Conservation (phyloP, 257 asterid species). For the Primulina tabacum region DNA sequence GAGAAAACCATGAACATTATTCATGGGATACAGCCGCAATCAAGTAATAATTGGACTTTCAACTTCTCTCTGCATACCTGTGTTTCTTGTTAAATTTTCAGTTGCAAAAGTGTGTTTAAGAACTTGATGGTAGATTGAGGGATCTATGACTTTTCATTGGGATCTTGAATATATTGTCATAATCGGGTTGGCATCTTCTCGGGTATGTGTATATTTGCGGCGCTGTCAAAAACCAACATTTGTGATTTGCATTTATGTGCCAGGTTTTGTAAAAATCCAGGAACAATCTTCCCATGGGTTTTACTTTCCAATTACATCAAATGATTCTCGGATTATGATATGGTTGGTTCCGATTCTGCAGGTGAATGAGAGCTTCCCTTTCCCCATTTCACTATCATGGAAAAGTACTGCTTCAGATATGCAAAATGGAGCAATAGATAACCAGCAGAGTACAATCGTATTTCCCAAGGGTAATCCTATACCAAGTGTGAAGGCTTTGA, state of each 20-base stretch:
- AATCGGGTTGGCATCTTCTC: not conserved
- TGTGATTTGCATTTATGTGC: not conserved
- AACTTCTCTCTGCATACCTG: not conserved
- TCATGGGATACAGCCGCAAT: not conserved
- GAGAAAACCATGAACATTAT: not conserved
- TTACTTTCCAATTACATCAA: not conserved
- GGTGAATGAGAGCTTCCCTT: conserved; percentile 81
- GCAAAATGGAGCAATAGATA: conserved; percentile 58
- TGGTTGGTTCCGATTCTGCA: conserved; percentile 21
- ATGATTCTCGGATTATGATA: not conserved
- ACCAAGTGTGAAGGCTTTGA: conserved; percentile 89
- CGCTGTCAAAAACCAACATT: too few relatives aligned
- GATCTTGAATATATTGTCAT: not conserved
- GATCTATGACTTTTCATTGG: not conserved
- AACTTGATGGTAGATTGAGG: not conserved
- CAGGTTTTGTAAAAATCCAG: not conserved
- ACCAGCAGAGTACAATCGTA: conserved; percentile 68
- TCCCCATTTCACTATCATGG: conserved; percentile 80
- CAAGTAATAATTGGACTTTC: not conserved
- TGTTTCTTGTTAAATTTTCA: not conserved
- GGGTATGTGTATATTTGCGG: not conserved
- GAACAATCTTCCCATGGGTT: not conserved
- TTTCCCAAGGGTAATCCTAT: conserved; percentile 87
- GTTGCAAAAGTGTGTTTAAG: not conserved
- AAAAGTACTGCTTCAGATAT: conserved; percentile 60